A percentile compares a stretch with the other conserved stretches of the same genome.
Conservation (phyloP, 768 basidiomycete species). For the Amanita rubescens region DNA sequence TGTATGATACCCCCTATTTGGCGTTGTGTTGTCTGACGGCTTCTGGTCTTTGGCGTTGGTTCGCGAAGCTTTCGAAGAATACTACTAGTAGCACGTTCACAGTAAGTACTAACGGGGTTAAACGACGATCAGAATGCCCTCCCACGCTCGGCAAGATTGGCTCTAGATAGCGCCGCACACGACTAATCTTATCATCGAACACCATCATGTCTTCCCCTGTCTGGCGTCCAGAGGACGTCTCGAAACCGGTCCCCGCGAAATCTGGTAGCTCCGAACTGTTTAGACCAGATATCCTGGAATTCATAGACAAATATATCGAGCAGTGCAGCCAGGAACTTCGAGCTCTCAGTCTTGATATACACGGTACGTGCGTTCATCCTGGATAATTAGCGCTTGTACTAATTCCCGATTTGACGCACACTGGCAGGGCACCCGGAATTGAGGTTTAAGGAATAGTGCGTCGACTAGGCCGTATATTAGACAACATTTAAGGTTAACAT, state of each 20-base stretch:
- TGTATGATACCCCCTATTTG: too few relatives aligned
- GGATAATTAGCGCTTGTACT: not conserved
- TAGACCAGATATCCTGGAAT: slow-evolving; percentile 49
- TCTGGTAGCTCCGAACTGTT: slow-evolving; percentile 32
- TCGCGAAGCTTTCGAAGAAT: not conserved
- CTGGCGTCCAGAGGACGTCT: slow-evolving; percentile 37
- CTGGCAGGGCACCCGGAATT: slow-evolving; percentile 68
- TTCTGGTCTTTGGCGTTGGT: too few relatives aligned
- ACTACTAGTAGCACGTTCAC: too few relatives aligned
- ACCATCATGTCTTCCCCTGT: slow-evolving; percentile 13
- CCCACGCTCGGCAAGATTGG: too few relatives aligned
- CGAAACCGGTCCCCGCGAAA: slow-evolving; percentile 22
- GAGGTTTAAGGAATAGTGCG: slow-evolving; percentile 59
- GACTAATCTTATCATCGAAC: not conserved
- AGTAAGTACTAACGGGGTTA: too few relatives aligned
- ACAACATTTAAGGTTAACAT: too few relatives aligned
- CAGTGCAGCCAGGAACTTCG: slow-evolving; percentile 49
- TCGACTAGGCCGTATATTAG: not conserved
- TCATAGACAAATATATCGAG: slow-evolving; percentile 51
- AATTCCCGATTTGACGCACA: not conserved
- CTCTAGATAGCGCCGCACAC: too few relatives aligned
- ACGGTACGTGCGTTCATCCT: slow-evolving; percentile 34
- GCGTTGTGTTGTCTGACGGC: too few relatives aligned
- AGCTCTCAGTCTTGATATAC: slow-evolving; percentile 63
- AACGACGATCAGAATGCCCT: too few relatives aligned